Evolutionary conservation across 1,284 basidiomycete species (phyloP), one percentile per base, ranked within the genome.

Genomic region (Gymnopus androsaceus): DNA sequence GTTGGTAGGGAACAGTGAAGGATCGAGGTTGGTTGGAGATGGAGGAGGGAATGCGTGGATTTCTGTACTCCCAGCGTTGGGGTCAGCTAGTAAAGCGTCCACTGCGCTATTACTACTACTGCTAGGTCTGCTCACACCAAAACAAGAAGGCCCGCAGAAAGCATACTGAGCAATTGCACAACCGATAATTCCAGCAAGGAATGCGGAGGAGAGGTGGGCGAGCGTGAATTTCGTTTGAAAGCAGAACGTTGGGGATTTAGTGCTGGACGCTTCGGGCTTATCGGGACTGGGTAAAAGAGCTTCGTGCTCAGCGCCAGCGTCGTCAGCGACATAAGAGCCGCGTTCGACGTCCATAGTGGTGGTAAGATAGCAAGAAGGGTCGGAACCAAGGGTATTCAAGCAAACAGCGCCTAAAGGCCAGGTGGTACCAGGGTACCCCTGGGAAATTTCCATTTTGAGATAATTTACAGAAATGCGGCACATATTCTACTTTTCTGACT

Each of bases 1-100:
- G 61, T 87, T 71, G 27, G 87, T 80, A 3, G 90, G 90, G 67
- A 92, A 92, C 31, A 87, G 63, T 1, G 84, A 80, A 0, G 89
- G 86, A 59, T 78, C 76, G 5, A 72, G 75, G 62, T 92, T 92
- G 9, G 87, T 90, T 0, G 89, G 88, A 2, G 80, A 78, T 0
- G 79, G 62, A 1, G 90, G 89, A n/a, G 90, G 90, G 67, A 82
- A 92, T 31, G 81, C 67, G 68, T 90, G 83, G 3, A 80, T 75
- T 59, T 81, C 76, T 2, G 87, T 87, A 1, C 87, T 88, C n/a
- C 89, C 88, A 25, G 82, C 86, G 63, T 82, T 81, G 2, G 85
- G 82, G 7, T 41, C 14, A 4, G 51, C 37, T 15, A 52, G 12
- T 3, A 14, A 14, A 6, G 15, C 28, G n/a, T 21, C 19, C 9